Evolutionary conservation across 805 yeast species (phyloP).

Genomic region (Hanseniaspora taiwanica): DNA sequence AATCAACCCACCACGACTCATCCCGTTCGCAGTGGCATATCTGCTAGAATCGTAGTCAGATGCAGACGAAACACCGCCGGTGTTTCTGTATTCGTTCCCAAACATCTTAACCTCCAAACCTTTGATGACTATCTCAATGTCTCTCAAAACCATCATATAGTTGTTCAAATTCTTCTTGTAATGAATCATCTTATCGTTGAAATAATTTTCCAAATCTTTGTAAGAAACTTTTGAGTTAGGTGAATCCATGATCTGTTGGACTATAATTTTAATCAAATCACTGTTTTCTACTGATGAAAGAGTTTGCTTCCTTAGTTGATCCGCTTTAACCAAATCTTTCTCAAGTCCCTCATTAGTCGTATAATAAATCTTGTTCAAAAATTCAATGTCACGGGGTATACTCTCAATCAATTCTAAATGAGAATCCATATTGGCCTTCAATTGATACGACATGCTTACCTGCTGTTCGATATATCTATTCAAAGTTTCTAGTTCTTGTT

Average conservation of each 20-base stretch:
- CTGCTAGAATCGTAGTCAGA: neutral
- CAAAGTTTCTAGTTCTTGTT: slow-evolving; percentile 53
- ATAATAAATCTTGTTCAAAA: slow-evolving; percentile 44
- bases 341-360: slow-evolving; percentile 52
- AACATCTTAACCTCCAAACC: slow-evolving; percentile 41
- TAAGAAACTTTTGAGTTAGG: slow-evolving; percentile 49
- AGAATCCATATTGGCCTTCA: slow-evolving; percentile 46
- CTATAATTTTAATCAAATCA: slow-evolving; percentile 39
- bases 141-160: slow-evolving; percentile 32
- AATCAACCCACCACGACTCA: slow-evolving; percentile 24
- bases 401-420: slow-evolving; percentile 55
- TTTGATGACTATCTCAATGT: slow-evolving; percentile 48
- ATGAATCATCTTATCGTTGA: slow-evolving; percentile 28
- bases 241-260: slow-evolving; percentile 29
- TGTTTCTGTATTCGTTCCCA: slow-evolving; percentile 12
- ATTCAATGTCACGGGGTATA: slow-evolving; percentile 61
- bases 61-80: slow-evolving; percentile 6
- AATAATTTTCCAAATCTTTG: slow-evolving; percentile 42
- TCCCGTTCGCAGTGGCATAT: slow-evolving; percentile 3
- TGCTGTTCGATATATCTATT: slow-evolving; percentile 65
- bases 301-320: slow-evolving; percentile 31
- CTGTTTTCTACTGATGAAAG: slow-evolving; percentile 31
- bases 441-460: slow-evolving; percentile 54
- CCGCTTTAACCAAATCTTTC: slow-evolving; percentile 34
- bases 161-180: slow-evolving; percentile 34